Base-by-base conservation (phyloP, 2,329 filamentous ascomycete species). In the Stagonosporopsis vannaccii region DNA sequence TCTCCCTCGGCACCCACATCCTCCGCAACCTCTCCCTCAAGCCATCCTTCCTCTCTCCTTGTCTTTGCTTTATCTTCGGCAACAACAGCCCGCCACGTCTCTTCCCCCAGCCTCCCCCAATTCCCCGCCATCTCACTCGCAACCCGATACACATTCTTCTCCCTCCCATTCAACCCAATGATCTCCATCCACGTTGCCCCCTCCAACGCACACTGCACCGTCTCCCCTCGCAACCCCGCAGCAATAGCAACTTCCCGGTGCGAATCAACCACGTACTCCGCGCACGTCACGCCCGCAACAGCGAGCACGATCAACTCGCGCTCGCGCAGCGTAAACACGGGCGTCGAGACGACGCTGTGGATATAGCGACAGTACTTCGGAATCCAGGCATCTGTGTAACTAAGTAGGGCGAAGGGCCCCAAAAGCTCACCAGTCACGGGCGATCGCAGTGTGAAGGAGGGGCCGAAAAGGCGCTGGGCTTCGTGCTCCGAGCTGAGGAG, bases 401-500 rank as follows among this genome's bases (percentile, higher is more conserved):
- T 39, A 8, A 56, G 41, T 6, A 56, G 45, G 5, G 52, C 40
- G 19, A 56, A 56, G 26, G 52, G 52, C 8, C 52, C 52, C 12
- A 41, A 35, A 1, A 50, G 52, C 4, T 45, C 45, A n/a, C 52
- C 52, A 0, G 52, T 45, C 6, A 2, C 20, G 30, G 52, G 52
- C n/a, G 26, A 40, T 8, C 46, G 40, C 4, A 56, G 30, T 12
- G 40, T 41, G 52, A 56, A 56, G 19, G n/a, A n/a, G 6, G 30
- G 13, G 40, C 52, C 52, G 35, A 56, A 56, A 20, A 56, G 45
- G 35, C 52, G 52, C 17, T 56, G 45, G 22, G 52, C 52, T 22
- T 40, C 23, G 22, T 49, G 37, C n/a, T 56, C 33, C 2, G 40
- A 37, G 33, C 25, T 33, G 20, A 56, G 41, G 15, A 56, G 46